Conservation (phyloP, 768 basidiomycete species). For the Filobasidium wieringae region DNA sequence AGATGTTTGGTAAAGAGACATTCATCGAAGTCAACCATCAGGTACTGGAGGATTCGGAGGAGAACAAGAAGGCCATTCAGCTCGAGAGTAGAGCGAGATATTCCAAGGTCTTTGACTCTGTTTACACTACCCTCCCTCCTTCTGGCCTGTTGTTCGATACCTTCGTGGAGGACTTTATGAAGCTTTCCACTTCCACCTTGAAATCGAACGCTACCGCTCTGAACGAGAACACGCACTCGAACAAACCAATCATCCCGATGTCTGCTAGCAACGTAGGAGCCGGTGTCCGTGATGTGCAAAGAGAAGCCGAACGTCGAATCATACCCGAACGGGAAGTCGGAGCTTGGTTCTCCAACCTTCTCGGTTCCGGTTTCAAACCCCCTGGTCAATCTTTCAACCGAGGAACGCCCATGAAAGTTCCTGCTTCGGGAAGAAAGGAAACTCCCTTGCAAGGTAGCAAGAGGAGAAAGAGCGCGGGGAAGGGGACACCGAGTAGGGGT, state of each 20-base stretch:
- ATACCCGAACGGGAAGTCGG: not conserved
- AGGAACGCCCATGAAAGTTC: too few species aligned
- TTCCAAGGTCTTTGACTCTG: conserved; percentile 50
- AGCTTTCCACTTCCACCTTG: not conserved
- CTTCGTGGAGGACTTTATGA: conserved; percentile 45
- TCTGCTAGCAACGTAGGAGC: not conserved
- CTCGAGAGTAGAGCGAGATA: conserved; percentile 41
- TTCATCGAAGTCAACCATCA: conserved; percentile 41
- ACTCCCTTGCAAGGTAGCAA: too few species aligned
- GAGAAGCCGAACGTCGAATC: not conserved
- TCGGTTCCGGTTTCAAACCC: not conserved
- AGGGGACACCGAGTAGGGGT: too few species aligned
- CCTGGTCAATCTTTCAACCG: too few species aligned
- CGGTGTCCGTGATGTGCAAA: not conserved
- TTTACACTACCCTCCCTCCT: conserved; percentile 66
- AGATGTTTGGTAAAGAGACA: conserved; percentile 75
- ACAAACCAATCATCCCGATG: not conserved
- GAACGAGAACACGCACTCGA: not conserved
- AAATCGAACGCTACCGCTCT: not conserved
- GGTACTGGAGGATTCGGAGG: conserved; percentile 17
- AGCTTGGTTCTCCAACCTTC: not conserved
- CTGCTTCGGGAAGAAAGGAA: too few species aligned
- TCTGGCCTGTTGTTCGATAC: conserved; percentile 59
- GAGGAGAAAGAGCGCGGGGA: too few species aligned
- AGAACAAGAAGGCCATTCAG: not conserved